These are phyloP conservation scores for Clitocybe nebularis DNA, from an alignment of 1,284 basidiomycete species.

Conservation along the genomic window DNA sequence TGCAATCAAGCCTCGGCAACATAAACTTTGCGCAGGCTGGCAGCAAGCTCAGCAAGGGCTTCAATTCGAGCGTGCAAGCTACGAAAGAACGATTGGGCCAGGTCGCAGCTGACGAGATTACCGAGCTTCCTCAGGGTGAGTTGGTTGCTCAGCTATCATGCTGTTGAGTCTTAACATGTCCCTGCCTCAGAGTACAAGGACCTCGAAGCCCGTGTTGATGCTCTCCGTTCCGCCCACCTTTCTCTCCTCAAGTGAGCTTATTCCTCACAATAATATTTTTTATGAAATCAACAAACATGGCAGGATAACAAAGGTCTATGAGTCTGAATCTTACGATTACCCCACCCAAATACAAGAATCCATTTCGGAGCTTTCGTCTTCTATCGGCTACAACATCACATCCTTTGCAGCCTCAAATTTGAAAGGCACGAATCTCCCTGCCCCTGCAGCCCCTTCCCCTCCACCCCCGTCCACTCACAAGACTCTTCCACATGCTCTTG, in stretches of 20 bases:
- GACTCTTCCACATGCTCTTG: conserved; percentile 93
- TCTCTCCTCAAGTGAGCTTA: conserved; percentile 69
- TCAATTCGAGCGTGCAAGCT: conserved; percentile 84
- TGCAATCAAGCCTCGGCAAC: conserved; percentile 53
- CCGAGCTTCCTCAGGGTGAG: conserved; percentile 84
- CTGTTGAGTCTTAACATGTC: conserved; percentile 6
- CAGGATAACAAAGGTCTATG: conserved; percentile 85
- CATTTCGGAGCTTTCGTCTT: conserved; percentile 64
- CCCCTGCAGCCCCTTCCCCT: conserved; percentile 57
- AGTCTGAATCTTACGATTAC: conserved; percentile 88
- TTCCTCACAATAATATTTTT: neutral
- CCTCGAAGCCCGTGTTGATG: conserved; percentile 92
- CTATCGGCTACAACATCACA: conserved; percentile 76
- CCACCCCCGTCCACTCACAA: conserved; percentile 69
- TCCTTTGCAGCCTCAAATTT: conserved; percentile 87
- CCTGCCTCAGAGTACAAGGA: conserved; percentile 82
- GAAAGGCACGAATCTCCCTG: conserved; percentile 85
- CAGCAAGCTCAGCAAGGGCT: conserved; percentile 75
- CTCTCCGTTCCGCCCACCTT: conserved; percentile 78
- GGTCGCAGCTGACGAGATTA: conserved; percentile 89
- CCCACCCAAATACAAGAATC: conserved; percentile 76
- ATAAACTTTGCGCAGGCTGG: conserved; percentile 70
- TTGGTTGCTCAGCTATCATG: neutral
- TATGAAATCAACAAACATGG: conserved; percentile 10
- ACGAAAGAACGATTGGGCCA: conserved; percentile 91